These are phyloP conservation scores for Dactylis glomerata DNA, from an alignment of 176 grass and related monocot genomes.

Conservation along the genomic window DNA sequence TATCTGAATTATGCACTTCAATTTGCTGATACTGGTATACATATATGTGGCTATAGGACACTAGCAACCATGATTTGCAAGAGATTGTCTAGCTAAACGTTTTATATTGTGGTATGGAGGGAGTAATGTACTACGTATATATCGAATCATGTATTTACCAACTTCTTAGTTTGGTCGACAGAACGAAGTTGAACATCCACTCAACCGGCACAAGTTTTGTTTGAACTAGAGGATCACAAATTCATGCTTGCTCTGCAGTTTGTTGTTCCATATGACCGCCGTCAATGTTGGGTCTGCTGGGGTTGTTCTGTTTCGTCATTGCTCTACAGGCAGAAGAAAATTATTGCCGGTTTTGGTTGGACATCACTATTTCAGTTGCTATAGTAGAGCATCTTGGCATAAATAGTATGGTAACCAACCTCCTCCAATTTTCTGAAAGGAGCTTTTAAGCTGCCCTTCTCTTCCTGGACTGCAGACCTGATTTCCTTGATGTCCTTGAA, in stretches of 20 bases:
- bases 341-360: neutral
- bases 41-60: neutral
- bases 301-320: neutral
- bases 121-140: neutral
- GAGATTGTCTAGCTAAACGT: no score
- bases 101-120: no score
- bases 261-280: neutral
- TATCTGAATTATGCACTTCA: neutral
- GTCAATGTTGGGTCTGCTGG: neutral
- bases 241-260: slow-evolving; percentile 14
- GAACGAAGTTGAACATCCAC: neutral
- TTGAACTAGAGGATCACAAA: neutral
- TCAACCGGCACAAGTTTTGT: neutral
- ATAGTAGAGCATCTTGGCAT: neutral
- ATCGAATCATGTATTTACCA: neutral
- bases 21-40: slow-evolving; percentile 10
- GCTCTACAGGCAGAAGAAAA: slow-evolving; percentile 19
- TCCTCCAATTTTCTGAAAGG: slow-evolving; percentile 1
- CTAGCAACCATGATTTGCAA: neutral
- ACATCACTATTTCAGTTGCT: neutral
- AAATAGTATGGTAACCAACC: neutral
- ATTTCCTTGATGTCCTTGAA: slow-evolving; percentile 59
- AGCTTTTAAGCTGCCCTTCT: slow-evolving; percentile 29
- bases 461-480: slow-evolving; percentile 36
- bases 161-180: neutral